Evolutionary conservation across 139 green algal species (phyloP), one percentile per base, ranked within the genome.

Genomic region (Chlamydomonas sp.): DNA sequence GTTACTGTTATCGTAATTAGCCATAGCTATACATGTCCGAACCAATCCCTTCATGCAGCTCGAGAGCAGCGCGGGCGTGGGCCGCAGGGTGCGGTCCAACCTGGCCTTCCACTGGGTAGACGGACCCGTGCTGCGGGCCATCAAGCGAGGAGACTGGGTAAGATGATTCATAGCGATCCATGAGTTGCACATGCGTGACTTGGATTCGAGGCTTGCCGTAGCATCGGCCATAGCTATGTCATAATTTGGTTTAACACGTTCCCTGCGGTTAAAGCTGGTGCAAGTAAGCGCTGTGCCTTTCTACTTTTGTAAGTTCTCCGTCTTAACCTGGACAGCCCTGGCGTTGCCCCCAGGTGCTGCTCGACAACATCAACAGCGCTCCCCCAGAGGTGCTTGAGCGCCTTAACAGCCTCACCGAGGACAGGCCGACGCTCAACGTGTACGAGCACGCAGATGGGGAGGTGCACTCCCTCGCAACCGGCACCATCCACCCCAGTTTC

Each of bases 281-380:
- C 31, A 49, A 49, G 31, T 49, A 49, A 49, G 31, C 31, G 31
- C 31, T 49, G 31, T 49, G 31, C 31, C 31, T 49, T 49, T 49
- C 31, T 49, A 49, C 31, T 49, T 49, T 49, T 49, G 31, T 49
- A 49, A 49, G 31, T 49, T 49, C 31, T 49, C 31, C 31, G 31
- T 49, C 31, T 49, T 49, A 49, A 49, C 31, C 31, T 49, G 31
- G 31, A 49, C 31, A 49, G 31, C 31, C 31, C 31, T 49, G 31
- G 31, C 31, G 31, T 49, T 49, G 31, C 31, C 31, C 31, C 31
- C 83, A 90, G 86, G 86, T 93, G n/a, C 83, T 93, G 15, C 84
- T 93, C 14, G 90, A 93, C 90, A 93, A 93, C 83, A 78, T 93
- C 81, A 90, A 93, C 69, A 83, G 64, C 31, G 90, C 90, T 3